Evolutionary conservation across 495 filamentous ascomycete genomes (phyloP).

Genomic region (Penicillium roqueforti): DNA sequence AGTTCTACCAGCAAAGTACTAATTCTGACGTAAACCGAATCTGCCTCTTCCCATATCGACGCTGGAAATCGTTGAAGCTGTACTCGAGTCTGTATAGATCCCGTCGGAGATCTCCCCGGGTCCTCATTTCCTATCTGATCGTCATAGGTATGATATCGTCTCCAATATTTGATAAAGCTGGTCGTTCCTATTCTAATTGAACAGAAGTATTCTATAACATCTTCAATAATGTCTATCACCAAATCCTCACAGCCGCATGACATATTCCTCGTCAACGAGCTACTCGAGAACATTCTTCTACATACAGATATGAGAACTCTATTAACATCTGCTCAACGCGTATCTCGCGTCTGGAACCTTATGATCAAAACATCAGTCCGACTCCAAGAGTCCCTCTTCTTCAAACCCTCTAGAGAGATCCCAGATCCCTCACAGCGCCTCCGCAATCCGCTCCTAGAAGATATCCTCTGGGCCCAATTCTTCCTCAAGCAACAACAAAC

Average conservation of each 20-base stretch:
- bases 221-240: neutral
- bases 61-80: neutral
- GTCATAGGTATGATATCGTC: neutral
- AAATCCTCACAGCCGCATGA: conserved; percentile 11
- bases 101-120: neutral
- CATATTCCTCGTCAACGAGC: conserved; percentile 11
- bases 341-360: conserved; percentile 6
- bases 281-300: conserved; percentile 10
- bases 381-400: conserved; percentile 7
- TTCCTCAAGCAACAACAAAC: conserved; percentile 7
- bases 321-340: conserved; percentile 12
- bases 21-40: neutral
- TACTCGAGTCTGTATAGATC: neutral
- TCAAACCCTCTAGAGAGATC: neutral
- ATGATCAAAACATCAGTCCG: neutral
- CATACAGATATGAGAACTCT: conserved; percentile 6
- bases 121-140: conserved; percentile 9
- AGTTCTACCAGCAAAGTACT: neutral
- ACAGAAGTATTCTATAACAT: neutral
- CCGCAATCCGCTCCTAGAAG: conserved; percentile 9
- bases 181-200: neutral
- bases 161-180: neutral
- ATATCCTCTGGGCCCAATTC: conserved; percentile 9
- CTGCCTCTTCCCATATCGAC: neutral
- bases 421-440: neutral